Base-by-base conservation (phyloP, 306 rosid species). In the Benincasa hispida region DNA sequence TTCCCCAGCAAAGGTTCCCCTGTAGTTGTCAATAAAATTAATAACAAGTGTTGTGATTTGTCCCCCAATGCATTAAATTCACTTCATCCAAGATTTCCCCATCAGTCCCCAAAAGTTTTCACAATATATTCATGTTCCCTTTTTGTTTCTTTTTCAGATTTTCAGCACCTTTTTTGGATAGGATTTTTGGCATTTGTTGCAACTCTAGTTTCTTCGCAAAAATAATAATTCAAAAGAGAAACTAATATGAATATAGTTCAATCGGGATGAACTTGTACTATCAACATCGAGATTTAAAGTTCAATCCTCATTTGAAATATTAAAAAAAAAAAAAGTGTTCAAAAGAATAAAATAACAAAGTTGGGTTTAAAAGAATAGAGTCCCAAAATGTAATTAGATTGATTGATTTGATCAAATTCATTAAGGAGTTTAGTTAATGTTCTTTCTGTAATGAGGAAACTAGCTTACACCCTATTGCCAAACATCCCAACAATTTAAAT, bases 71-170 rank as follows among this genome's bases (percentile, higher is more conserved):
- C 42, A 72, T 72, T 72, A 18, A 47, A 72, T 50, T 25, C 60
- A 50, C 25, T 45, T 42, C 54, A 21, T 12, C 57, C 19, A 69
- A 27, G 22, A 70, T 4, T 41, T 70, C 22, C 56, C 56, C 37
- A 70, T 70, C 75, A 70, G 7, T 22, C 30, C 51, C 54, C 56
- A 69, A 69, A 41, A 41, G 55, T 69, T 69, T 69, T 69, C 55
- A 62, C 70, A 62, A 34, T 32, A 30, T 34, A 18, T 34, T 62
- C 45, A 62, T 62, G 45, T 62, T 5, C 45, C 8, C 39, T 62
- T 32, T 15, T 27, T 17, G 7, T 59, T 59, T 27, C 65, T 25
- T 24, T 59, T 13, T 8, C 17, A 12, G 1, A 25, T 59, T 13
- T 59, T 59, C n/a, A 24, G 17, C 34, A 25, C 19, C 14, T 59